These are phyloP conservation scores for Coniella vitis DNA, from an alignment of 2,329 filamentous ascomycete genomes.

Conservation along the genomic window DNA sequence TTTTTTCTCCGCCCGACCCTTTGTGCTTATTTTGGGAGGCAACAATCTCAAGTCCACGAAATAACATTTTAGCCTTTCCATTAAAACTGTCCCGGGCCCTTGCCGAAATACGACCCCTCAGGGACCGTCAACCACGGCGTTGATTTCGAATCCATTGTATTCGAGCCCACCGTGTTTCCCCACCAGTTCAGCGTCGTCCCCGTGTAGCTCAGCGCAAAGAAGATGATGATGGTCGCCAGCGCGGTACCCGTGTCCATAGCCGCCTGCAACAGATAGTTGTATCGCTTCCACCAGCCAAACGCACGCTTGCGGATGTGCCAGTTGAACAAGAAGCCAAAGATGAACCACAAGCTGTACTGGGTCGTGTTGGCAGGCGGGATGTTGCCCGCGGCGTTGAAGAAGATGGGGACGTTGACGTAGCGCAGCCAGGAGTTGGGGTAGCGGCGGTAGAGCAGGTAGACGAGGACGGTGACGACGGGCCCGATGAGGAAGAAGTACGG, in stretches of 20 bases:
- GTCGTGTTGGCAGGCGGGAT: slow-evolving; percentile 27
- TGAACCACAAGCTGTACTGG: slow-evolving; percentile 27
- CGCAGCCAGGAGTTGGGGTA: slow-evolving; percentile 26
- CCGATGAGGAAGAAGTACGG: slow-evolving; percentile 28
- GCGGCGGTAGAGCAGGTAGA: slow-evolving; percentile 23
- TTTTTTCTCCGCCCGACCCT: too few relatives aligned
- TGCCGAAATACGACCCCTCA: slow-evolving; percentile 24
- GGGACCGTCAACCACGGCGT: slow-evolving; percentile 27
- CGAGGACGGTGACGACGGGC: slow-evolving; percentile 25
- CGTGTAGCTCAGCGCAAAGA: slow-evolving; percentile 27
- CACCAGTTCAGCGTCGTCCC: slow-evolving; percentile 26
- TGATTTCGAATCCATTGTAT: slow-evolving; percentile 28
- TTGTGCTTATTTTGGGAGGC: too few relatives aligned
- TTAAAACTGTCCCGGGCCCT: slow-evolving; percentile 25
- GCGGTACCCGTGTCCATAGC: slow-evolving; percentile 29
- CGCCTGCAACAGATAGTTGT: slow-evolving; percentile 25
- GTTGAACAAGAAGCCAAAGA: slow-evolving; percentile 26
- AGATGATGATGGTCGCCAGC: slow-evolving; percentile 26
- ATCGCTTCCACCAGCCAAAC: slow-evolving; percentile 27
- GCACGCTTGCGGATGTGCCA: slow-evolving; percentile 24
- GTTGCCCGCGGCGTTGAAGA: slow-evolving; percentile 27
- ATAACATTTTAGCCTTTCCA: too few relatives aligned
- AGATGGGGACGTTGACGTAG: slow-evolving; percentile 28
- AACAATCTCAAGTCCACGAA: too few relatives aligned
- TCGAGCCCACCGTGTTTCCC: slow-evolving; percentile 27